These are phyloP conservation scores for Penicillium malachiteum DNA, from an alignment of 495 filamentous ascomycete species.

Conservation along the genomic window DNA sequence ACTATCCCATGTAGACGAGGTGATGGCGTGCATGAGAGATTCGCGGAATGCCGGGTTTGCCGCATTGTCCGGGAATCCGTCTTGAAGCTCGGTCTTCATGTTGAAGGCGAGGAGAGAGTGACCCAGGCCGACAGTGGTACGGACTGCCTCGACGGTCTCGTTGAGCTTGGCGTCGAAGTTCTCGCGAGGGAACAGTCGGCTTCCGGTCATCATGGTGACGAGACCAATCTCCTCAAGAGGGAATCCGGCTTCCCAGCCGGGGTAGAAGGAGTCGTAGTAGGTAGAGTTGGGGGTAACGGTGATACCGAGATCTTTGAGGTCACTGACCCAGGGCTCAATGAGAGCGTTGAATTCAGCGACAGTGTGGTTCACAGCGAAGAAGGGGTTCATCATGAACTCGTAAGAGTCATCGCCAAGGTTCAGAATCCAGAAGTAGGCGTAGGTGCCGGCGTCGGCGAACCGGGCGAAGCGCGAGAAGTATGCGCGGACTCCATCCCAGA, in stretches of 20 bases:
- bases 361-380: constrained; percentile 53
- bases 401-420: constrained; percentile 14
- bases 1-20: constrained; percentile 29
- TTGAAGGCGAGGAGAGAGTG: constrained; percentile 49
- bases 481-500: constrained; percentile 49
- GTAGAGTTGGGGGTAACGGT: constrained; percentile 44
- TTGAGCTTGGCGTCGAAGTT: constrained; percentile 46
- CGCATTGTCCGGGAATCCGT: constrained; percentile 32
- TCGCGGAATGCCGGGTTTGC: constrained; percentile 57
- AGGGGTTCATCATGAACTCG: constrained; percentile 32
- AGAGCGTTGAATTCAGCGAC: constrained; percentile 42
- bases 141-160: constrained; percentile 45
- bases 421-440: constrained; percentile 49
- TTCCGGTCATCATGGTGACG: constrained; percentile 38
- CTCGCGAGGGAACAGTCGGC: constrained; percentile 51
- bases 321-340: constrained; percentile 45
- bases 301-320: constrained; percentile 33
- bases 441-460: constrained; percentile 51
- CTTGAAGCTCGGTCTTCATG: constrained; percentile 38
- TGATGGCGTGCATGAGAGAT: constrained; percentile 53
- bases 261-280: constrained; percentile 49
- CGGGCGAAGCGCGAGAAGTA: constrained; percentile 48
- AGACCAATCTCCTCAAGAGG: constrained; percentile 46
- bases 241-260: constrained; percentile 46
- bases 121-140: constrained; percentile 42